Base-by-base conservation (phyloP, 2,329 filamentous ascomycete species). In the Calycina marina region DNA sequence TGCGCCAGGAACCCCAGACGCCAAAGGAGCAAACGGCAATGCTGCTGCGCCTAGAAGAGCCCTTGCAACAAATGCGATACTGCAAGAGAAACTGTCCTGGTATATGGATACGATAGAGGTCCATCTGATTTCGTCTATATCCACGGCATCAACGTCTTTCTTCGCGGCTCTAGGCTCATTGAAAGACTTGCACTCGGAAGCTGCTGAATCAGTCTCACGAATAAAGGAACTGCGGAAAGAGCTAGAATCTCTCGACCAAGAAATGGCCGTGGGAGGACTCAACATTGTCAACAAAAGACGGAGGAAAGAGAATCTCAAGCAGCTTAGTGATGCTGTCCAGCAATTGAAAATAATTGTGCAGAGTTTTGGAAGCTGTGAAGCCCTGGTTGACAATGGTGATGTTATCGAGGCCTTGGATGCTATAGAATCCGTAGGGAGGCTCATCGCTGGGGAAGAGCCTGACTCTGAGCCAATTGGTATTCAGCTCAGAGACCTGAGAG, bases 81-180 rank as follows among this genome's bases (percentile, higher is more conserved):
- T 98, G 20, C 90, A 98, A 53, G 90, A 98, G 56, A 98, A 98
- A 56, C 63, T 98, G 9, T 96, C 90, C 0, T 98, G 90, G 90
- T 98, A 98, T 55, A 93, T 98, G 85, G 90, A 98, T 53, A 98
- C 90, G 0, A 85, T 98, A 14, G 90, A 98, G 53, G 84, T 98
- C 34, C 90, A 98, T 53, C 63, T 98, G 5, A 94, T 98, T 46
- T 84, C 83, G 18, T 93, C 86, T 0, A 98, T 98, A 40, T 96
- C 88, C 2, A 85, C 82, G 0, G 90, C 90, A 1, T 96, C 90
- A 0, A 85, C 84, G 1, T 93, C 88, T 0, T 98, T 98, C 56
- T 98, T 98, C 49, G 86, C 85, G 0, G 90, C 90, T 0, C 62
- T 98, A 1, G 88, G 90, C 1, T 93, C 86, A 1, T 61, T 98